Conservation (phyloP, 2,329 filamentous ascomycete species). For the Neoscytalidium dimidiatum region DNA sequence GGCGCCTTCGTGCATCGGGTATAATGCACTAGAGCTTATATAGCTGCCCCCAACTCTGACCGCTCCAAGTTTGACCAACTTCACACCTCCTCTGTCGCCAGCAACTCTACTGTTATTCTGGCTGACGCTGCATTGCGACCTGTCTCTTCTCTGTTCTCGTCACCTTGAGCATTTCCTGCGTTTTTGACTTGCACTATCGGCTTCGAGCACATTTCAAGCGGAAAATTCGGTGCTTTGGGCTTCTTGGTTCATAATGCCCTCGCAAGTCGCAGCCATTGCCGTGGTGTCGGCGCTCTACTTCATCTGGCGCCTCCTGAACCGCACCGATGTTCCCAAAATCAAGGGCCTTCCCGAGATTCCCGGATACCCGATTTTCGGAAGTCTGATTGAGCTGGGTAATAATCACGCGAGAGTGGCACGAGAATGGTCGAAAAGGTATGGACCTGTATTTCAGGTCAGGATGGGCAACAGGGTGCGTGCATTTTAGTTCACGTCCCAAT, state of each 20-base stretch:
- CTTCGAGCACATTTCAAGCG: not conserved
- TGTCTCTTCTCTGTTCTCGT: not conserved
- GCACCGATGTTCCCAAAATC: constrained; percentile 51
- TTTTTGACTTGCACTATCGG: not conserved
- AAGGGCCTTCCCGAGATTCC: constrained; percentile 51
- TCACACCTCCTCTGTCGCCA: not conserved
- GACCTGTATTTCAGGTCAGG: constrained; percentile 52
- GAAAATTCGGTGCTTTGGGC: not conserved
- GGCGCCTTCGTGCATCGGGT: not conserved
- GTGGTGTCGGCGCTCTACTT: constrained; percentile 43
- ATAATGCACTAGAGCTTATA: not conserved
- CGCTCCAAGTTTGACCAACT: not conserved
- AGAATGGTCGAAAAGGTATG: constrained; percentile 50
- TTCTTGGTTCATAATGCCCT: constrained; percentile 32
- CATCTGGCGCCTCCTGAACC: constrained; percentile 44
- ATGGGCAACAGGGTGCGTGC: constrained; percentile 64
- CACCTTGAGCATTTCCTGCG: not conserved
- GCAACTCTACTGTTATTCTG: not conserved
- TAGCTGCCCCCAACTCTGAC: not conserved
- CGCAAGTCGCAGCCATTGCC: constrained; percentile 45
- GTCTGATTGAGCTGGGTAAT: constrained; percentile 47
- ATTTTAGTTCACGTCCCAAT: not conserved
- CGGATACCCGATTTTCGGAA: constrained; percentile 50
- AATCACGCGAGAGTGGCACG: constrained; percentile 50
- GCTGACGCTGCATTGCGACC: not conserved